Conservation (phyloP, 1,139 yeast genomes). For the Taiozyma sp. region DNA sequence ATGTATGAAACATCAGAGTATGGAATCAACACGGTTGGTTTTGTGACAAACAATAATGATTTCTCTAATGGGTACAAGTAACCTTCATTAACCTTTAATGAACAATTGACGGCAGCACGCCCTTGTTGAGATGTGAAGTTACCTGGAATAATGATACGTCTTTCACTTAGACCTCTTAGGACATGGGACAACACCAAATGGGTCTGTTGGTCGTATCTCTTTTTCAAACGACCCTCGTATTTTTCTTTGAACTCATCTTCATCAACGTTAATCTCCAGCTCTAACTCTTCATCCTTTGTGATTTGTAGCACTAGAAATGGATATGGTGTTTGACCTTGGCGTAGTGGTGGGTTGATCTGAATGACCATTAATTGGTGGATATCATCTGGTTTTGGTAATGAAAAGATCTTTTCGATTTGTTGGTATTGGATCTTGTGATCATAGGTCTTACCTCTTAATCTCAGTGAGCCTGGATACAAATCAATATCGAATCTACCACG, state of each 20-base stretch:
- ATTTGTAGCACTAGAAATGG: conserved; percentile 91
- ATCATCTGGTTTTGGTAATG: conserved; percentile 93
- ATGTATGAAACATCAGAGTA: conserved; percentile 73
- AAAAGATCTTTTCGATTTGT: conserved; percentile 85
- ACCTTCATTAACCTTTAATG: conserved; percentile 94
- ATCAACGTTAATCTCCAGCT: conserved; percentile 80
- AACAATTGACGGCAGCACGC: conserved; percentile 87
- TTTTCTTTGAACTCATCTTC: conserved; percentile 77
- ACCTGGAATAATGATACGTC: conserved; percentile 86
- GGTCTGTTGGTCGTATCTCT: conserved; percentile 77
- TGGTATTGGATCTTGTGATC: conserved; percentile 93
- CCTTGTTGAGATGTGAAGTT: conserved; percentile 65
- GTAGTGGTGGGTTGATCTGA: conserved; percentile 91
- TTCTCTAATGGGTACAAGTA: conserved; percentile 87
- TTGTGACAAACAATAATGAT: conserved; percentile 86
- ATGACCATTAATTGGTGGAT: conserved; percentile 81
- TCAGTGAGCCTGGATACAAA: conserved; percentile 82
- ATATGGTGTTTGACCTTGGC: conserved; percentile 95
- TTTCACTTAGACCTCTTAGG: conserved; percentile 84
- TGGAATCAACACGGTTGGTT: conserved; percentile 92
- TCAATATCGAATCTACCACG: conserved; percentile 98
- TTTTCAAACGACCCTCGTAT: conserved; percentile 73
- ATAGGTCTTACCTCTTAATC: conserved; percentile 95
- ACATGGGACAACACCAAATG: conserved; percentile 87
- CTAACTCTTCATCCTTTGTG: conserved; percentile 84